Evolutionary conservation across 139 green algal species (phyloP), one percentile per base, ranked within the genome.

Genomic region (Chlamydomonas sp.): DNA sequence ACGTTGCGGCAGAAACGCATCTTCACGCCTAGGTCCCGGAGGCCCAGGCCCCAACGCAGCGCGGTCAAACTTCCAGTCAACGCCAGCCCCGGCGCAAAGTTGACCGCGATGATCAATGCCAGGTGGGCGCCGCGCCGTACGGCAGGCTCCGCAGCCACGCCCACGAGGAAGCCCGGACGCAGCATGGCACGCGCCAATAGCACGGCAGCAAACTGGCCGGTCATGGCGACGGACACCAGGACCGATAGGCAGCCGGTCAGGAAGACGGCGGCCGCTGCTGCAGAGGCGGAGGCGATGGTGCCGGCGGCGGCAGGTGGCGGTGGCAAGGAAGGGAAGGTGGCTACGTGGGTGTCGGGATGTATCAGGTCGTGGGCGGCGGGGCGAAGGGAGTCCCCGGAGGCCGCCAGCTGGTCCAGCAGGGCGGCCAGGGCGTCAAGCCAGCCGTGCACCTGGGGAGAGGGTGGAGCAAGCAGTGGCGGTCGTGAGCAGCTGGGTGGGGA

Each of bases 11-110:
- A 80, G 83, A 14, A 87, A 3, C 63, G 73, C 73, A 87, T 1
- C 68, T 62, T n/a, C 63, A 87, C 83, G 20, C 83, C 83, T 62
- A 81, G 31, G 1, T 66, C 10, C 31, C 61, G 5, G 59, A 86
- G 82, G 9, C 82, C 82, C 71, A 86, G 72, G 20, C 82, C 82
- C 82, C 82, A 86, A 6, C 82, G 71, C 61, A 86, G 60, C 71
- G 82, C 82, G 60, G 71, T 79, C 62, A 86, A 31, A 1, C 60
- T 73, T 20, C 71, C 82, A n/a, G 60, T 86, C 71, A 86, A 61
- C 60, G 71, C 73, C 62, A 86, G 72, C 59, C 71, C 82, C 10
- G 82, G 82, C 1, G 82, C 82, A n/a, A 86, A 7, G 57, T 17
- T 67, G 8, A n/a, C 71, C 20, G 82, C 82, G 5, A 72, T 31